Evolutionary conservation across 1,284 basidiomycete genomes (phyloP).

Genomic region (Rhodotorula sp.): DNA sequence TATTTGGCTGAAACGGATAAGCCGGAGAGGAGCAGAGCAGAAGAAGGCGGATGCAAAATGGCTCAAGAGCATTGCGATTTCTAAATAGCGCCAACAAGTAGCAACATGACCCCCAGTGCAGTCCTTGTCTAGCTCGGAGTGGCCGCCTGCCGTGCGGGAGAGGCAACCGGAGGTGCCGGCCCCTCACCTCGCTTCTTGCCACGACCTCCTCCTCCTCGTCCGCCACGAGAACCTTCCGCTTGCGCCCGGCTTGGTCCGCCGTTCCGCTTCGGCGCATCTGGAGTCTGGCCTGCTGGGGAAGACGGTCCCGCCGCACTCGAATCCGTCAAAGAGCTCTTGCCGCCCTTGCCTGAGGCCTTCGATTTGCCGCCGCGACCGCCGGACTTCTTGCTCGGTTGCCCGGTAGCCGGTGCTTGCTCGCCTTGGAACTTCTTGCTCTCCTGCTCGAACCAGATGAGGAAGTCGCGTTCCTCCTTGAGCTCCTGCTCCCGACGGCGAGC

Average conservation of each 20-base stretch:
- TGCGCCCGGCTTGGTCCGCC: not conserved
- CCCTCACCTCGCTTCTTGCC: not conserved
- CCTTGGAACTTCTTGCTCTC: constrained; percentile 35
- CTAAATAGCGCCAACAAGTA: no score
- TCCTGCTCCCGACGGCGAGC: constrained; percentile 32
- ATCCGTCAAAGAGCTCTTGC: not conserved
- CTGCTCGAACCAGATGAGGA: constrained; percentile 45
- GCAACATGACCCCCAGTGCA: no score
- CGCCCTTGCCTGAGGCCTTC: not conserved
- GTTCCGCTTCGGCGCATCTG: not conserved
- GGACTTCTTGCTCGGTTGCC: constrained; percentile 3
- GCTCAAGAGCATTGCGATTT: no score
- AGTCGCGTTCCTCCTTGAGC: constrained; percentile 40
- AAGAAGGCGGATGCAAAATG: no score
- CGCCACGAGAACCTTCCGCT: not conserved
- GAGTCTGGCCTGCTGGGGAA: not conserved
- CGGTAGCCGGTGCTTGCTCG: not conserved
- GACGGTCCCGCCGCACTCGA: not conserved
- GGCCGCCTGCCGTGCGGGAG: no score
- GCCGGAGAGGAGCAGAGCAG: no score
- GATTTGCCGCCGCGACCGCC: not conserved
- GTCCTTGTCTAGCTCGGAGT: no score
- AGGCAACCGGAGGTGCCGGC: not conserved
- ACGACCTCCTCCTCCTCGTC: not conserved
- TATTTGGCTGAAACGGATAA: no score